Evolutionary conservation across 2,329 filamentous ascomycete genomes (phyloP).

Genomic region (Paracoccidioides lutzii): DNA sequence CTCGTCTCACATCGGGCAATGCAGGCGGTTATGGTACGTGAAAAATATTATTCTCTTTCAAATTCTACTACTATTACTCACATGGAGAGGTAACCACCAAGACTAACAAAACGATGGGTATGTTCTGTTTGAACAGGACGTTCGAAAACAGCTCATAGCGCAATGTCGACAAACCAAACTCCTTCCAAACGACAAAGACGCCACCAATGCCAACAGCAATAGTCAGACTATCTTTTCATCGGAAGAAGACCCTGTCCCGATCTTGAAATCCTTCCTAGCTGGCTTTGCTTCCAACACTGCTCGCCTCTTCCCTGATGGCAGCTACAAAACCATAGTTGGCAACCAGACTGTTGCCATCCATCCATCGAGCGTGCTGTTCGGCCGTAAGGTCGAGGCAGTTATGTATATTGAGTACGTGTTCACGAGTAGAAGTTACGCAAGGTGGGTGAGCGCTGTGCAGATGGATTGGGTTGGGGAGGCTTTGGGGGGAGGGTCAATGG

Average conservation of each 20-base stretch:
- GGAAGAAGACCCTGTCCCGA: conserved; percentile 33
- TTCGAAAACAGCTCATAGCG: conserved; percentile 47
- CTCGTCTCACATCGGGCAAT: conserved; percentile 51
- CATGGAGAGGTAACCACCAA: background rate
- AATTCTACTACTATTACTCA: background rate
- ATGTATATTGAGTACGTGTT: conserved; percentile 55
- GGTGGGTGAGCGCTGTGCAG: conserved; percentile 49
- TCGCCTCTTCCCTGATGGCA: conserved; percentile 45
- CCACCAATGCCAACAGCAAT: conserved; percentile 7
- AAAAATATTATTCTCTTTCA: background rate
- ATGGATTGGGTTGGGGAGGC: conserved; percentile 49
- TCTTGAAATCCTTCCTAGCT: conserved; percentile 45
- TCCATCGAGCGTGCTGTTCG: conserved; percentile 47
- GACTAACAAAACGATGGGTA: background rate
- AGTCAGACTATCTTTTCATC: background rate
- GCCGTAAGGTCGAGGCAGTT: conserved; percentile 48
- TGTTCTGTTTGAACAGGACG: conserved; percentile 29
- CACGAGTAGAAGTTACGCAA: conserved; percentile 50
- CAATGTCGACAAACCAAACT: conserved; percentile 41
- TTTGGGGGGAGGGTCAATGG: conserved; percentile 15
- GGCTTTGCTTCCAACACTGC: conserved; percentile 51
- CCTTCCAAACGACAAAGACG: conserved; percentile 19
- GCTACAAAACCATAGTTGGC: conserved; percentile 48
- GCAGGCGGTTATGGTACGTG: conserved; percentile 47
- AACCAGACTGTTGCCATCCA: conserved; percentile 53